phyloP scores from a whole-genome alignment of 2,329 filamentous ascomycete genomes.

The Alternaria incomplexa region DNA sequence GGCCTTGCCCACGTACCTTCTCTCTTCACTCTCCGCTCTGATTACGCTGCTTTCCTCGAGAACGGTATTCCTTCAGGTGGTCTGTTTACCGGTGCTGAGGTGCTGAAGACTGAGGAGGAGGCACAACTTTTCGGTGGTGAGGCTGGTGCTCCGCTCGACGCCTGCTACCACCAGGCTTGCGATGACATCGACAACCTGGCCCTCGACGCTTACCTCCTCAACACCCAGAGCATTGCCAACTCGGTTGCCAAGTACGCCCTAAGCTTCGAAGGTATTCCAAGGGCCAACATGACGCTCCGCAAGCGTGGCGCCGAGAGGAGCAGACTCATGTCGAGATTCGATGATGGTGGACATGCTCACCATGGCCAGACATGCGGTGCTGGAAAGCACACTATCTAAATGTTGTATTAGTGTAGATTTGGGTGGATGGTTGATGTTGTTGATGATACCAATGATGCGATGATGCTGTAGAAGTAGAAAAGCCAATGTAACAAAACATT shows the following conservation, averaged over 20 bases:
- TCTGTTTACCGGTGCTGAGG: conserved; percentile 51
- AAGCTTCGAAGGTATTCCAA: conserved; percentile 45
- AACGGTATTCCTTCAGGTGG: conserved; percentile 50
- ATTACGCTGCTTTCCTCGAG: conserved; percentile 51
- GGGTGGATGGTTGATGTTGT: background rate
- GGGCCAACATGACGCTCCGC: conserved; percentile 31
- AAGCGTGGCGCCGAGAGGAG: conserved; percentile 39
- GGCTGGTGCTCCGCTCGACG: conserved; percentile 46
- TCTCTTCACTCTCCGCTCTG: conserved; percentile 48
- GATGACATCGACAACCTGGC: conserved; percentile 47
- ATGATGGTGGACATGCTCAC: conserved; percentile 36
- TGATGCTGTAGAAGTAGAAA: background rate
- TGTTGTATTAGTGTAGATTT: background rate
- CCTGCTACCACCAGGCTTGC: conserved; percentile 48
- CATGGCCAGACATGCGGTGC: conserved; percentile 31
- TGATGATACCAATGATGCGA: conserved; percentile 1
- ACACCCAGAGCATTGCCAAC: conserved; percentile 49
- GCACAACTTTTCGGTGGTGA: conserved; percentile 46
- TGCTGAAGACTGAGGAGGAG: conserved; percentile 48
- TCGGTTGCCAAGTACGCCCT: conserved; percentile 47
- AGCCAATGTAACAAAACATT: background rate
- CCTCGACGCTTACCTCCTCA: conserved; percentile 46
- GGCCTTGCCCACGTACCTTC: conserved; percentile 42
- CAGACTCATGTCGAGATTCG: conserved; percentile 30
- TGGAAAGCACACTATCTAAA: conserved; percentile 26